Conservation (phyloP, 257 asterid genomes). For the Cinchona pubescens region DNA sequence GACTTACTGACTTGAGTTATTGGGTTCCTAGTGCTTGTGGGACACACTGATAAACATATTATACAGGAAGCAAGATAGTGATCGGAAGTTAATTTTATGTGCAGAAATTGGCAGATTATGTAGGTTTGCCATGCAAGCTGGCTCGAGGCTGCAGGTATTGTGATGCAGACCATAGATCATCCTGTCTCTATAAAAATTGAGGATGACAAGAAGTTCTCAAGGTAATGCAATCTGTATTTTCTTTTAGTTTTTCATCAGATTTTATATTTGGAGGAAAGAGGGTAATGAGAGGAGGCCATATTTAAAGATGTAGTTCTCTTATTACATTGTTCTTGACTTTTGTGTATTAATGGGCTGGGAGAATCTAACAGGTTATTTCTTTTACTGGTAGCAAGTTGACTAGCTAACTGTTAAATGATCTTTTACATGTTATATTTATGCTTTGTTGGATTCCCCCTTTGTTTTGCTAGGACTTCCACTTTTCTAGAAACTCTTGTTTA, state of each 20-base stretch:
- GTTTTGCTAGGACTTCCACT: no score
- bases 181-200: slow-evolving; percentile 79
- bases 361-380: neutral
- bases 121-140: slow-evolving; percentile 96
- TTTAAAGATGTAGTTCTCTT: neutral
- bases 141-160: slow-evolving; percentile 96
- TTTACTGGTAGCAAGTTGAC: neutral
- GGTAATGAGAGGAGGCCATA: neutral
- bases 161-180: slow-evolving; percentile 79
- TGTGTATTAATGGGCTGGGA: neutral
- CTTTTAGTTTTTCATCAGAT: neutral
- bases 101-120: slow-evolving; percentile 93
- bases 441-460: no score
- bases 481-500: neutral
- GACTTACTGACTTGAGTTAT: neutral
- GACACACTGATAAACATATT: neutral
- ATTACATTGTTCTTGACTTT: neutral
- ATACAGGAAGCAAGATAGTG: neutral
- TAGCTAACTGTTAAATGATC: neutral
- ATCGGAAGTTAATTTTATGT: slow-evolving; percentile 18
- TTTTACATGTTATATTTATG: neutral
- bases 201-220: slow-evolving; percentile 58
- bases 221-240: slow-evolving; percentile 38
- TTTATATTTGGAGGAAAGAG: neutral
- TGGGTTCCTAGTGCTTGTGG: neutral